These are phyloP conservation scores for Athelia psychrophila DNA, from an alignment of 1,284 basidiomycete genomes.

Conservation along the genomic window DNA sequence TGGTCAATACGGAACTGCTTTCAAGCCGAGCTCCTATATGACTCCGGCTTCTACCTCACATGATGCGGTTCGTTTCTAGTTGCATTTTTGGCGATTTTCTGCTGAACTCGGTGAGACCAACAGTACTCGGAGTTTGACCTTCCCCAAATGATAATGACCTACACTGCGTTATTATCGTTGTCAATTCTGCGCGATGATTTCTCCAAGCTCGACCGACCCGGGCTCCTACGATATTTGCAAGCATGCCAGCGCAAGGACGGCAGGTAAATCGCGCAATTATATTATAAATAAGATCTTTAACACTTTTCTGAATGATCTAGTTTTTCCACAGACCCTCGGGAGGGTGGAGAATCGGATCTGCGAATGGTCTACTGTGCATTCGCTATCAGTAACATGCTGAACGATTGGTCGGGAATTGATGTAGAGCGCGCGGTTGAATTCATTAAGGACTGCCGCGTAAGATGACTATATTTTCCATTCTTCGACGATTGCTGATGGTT, in stretches of 20 bases:
- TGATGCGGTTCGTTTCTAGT: conserved; percentile 13
- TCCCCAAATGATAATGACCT: conserved; percentile 91
- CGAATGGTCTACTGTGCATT: conserved; percentile 90
- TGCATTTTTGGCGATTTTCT: conserved; percentile 1
- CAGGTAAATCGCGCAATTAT: conserved; percentile 49
- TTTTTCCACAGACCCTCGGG: conserved; percentile 72
- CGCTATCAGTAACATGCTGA: conserved; percentile 73
- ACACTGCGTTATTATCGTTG: conserved; percentile 80
- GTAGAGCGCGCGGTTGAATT: conserved; percentile 58
- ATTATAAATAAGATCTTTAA: background rate
- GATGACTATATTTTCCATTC: conserved; percentile 13
- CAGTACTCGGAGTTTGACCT: conserved; percentile 51
- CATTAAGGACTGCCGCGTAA: conserved; percentile 68
- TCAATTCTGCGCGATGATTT: conserved; percentile 85
- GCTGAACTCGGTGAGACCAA: conserved; percentile 18
- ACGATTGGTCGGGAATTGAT: conserved; percentile 77
- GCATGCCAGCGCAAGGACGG: conserved; percentile 79
- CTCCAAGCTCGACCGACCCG: conserved; percentile 58
- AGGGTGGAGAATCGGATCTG: conserved; percentile 67
- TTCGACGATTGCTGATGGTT: background rate
- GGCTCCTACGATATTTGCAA: conserved; percentile 60
- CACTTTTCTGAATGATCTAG: conserved; percentile 34
- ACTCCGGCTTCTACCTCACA: conserved; percentile 23
- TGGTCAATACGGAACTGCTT: conserved; percentile 64
- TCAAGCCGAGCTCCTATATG: conserved; percentile 75